Base-by-base conservation (phyloP, 2,329 filamentous ascomycete genomes). In the Talaromyces amestolkiae region DNA sequence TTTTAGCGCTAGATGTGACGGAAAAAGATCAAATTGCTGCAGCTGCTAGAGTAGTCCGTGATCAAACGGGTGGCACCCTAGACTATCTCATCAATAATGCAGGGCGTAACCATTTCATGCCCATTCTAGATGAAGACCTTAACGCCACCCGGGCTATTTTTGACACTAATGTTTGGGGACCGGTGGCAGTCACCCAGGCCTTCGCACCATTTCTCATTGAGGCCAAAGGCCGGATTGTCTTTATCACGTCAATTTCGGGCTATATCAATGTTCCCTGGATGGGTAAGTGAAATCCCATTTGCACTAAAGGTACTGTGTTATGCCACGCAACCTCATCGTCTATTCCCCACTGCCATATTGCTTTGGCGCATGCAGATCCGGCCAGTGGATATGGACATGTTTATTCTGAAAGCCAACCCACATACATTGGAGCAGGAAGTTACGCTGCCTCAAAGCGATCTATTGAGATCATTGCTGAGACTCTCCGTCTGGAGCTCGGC, bases 151-250 rank as follows among this genome's bases (percentile, higher is more conserved):
- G 58, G 13, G 47, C 17, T 5, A 37, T 63, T 68, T 64, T 79
- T 24, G 72, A 80, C 33, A 76, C 74, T 41, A 79, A 80, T 63
- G 75, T 79, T 45, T 74, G 72, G 22, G 76, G 76, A 1, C 70
- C 76, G 1, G 71, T 72, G 1, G 31, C 79, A 6, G 65, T 80
- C 1, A 74, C 74, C 0, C 65, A 74, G 31, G 69, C 71, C 0
- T 70, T 79, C 19, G 43, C 71, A 7, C 77, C 77, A 1, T 68
- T 80, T 0, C 68, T 81, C 10, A 69, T 41, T 8, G n/a, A 66
- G 24, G 58, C 66, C 1, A 47, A 60, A 10, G 56, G 54, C 31
- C 33, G 37, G 11, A 45, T 68, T 43, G 75, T 80, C 67, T 78
- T 78, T 53, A 72, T 80, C 4, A 72, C 70, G 7, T 76, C 73